These are phyloP conservation scores for Mycena maculata DNA, from an alignment of 768 basidiomycete species.

Conservation along the genomic window DNA sequence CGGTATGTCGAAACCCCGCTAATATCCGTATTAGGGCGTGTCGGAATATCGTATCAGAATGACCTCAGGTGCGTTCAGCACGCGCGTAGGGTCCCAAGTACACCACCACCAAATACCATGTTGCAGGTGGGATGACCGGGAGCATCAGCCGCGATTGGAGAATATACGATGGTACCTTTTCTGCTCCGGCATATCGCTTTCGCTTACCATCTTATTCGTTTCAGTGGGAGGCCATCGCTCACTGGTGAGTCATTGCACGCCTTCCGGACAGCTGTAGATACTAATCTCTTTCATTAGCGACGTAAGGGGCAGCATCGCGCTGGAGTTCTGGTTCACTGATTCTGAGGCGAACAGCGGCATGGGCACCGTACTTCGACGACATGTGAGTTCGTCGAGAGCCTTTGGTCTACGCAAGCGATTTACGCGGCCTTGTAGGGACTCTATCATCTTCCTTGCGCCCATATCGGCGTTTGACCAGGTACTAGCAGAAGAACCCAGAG, in stretches of 20 bases:
- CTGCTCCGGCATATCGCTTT: not conserved
- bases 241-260: conserved; percentile 56
- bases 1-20: conserved; percentile 1
- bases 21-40: conserved; percentile 57
- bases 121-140: conserved; percentile 34
- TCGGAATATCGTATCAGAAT: conserved; percentile 79
- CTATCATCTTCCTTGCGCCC: conserved; percentile 78
- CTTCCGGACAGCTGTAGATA: not conserved
- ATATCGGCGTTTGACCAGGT: conserved; percentile 80
- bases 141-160: conserved; percentile 54
- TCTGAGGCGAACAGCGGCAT: conserved; percentile 57
- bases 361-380: conserved; percentile 74
- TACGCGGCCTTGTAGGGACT: conserved; percentile 55
- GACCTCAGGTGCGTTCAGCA: conserved; percentile 51
- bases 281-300: conserved; percentile 42
- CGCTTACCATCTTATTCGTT: conserved; percentile 2
- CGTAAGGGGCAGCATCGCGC: conserved; percentile 34
- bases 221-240: conserved; percentile 73
- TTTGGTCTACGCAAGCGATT: too few relatives aligned
- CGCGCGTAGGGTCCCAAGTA: conserved; percentile 7
- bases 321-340: conserved; percentile 16
- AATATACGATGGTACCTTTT: conserved; percentile 50
- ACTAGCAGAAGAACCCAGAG: conserved; percentile 70
- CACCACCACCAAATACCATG: not conserved
- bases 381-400: conserved; percentile 75